phyloP scores from a whole-genome alignment of 192 early-diverging fungal species.

The Coemansia sp. region DNA sequence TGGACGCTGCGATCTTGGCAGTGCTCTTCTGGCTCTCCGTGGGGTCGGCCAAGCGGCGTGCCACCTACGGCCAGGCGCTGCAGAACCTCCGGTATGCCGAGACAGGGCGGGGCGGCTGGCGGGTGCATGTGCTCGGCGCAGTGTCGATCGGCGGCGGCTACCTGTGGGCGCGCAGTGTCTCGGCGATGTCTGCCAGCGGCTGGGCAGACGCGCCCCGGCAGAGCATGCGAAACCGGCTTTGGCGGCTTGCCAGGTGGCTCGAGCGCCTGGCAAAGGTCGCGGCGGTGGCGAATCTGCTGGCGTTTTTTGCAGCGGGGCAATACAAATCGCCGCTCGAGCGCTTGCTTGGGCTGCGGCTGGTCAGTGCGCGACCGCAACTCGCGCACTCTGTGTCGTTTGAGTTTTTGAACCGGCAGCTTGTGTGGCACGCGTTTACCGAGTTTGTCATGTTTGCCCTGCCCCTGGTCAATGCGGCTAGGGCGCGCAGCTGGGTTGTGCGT shows the following conservation, averaged over 20 bases:
- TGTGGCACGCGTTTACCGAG: slow-evolving; percentile 92
- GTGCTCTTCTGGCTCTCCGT: slow-evolving; percentile 73
- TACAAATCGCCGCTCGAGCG: slow-evolving; percentile 78
- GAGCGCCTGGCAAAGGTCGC: slow-evolving; percentile 60
- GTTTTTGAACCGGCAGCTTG: slow-evolving; percentile 90
- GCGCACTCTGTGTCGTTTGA: slow-evolving; percentile 82
- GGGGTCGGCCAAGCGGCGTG: slow-evolving; percentile 61
- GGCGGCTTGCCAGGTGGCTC: slow-evolving; percentile 56
- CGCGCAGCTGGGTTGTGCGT: slow-evolving; percentile 36
- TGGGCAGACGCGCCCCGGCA: slow-evolving; percentile 70
- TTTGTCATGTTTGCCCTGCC: slow-evolving; percentile 85
- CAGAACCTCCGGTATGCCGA: slow-evolving; percentile 85
- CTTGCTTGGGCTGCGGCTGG: slow-evolving; percentile 75
- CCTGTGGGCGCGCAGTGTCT: slow-evolving; percentile 59
- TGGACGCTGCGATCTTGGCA: slow-evolving; percentile 62
- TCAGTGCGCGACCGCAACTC: slow-evolving; percentile 71
- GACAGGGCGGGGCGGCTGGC: slow-evolving; percentile 28
- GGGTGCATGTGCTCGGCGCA: slow-evolving; percentile 39
- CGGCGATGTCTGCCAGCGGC: slow-evolving; percentile 58
- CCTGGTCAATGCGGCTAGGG: slow-evolving; percentile 59
- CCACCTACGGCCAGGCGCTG: slow-evolving; percentile 77
- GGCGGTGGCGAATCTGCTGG: slow-evolving; percentile 76
- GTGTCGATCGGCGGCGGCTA: slow-evolving; percentile 72
- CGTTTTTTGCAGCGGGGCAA: slow-evolving; percentile 81
- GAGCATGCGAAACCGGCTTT: slow-evolving; percentile 50